Percentiles rank a stretch among this genome's conserved stretches.
Evolutionary conservation across 768 basidiomycete species (phyloP).

Genomic region (Trametes cubensis): DNA sequence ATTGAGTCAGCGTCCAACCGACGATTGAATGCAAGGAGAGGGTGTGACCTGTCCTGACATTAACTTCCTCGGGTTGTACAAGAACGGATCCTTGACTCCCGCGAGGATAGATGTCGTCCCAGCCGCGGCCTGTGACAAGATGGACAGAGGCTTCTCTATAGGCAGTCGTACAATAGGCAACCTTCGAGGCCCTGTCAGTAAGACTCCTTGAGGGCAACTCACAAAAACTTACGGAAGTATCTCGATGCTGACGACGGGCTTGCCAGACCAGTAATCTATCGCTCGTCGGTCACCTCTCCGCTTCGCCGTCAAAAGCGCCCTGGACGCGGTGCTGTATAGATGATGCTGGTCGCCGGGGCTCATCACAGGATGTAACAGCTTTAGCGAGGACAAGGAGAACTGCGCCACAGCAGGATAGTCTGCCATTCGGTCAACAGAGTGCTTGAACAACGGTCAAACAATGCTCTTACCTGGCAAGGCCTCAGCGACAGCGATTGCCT

Average conservation of each 20-base stretch:
- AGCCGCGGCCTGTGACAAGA: constrained; percentile 46
- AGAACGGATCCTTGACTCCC: constrained; percentile 75
- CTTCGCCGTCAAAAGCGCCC: constrained; percentile 73
- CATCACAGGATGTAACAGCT: constrained; percentile 68
- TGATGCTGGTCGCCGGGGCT: constrained; percentile 78
- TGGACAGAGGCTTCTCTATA: constrained; percentile 67
- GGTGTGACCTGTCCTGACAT: constrained; percentile 56
- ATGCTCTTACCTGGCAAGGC: constrained; percentile 77
- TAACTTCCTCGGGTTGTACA: constrained; percentile 86
- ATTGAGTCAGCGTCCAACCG: background rate
- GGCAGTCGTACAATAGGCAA: constrained; percentile 71
- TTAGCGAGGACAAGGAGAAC: constrained; percentile 87
- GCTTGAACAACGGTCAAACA: background rate
- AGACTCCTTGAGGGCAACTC: constrained; percentile 16
- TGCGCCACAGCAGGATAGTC: constrained; percentile 86
- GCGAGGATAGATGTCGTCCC: constrained; percentile 49
- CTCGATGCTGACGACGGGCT: constrained; percentile 77
- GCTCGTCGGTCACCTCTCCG: constrained; percentile 73
- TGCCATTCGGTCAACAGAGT: constrained; percentile 33
- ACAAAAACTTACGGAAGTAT: constrained; percentile 65
- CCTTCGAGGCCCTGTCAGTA: constrained; percentile 41
- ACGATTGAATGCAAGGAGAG: background rate
- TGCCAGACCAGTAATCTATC: constrained; percentile 87
- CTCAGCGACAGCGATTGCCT: constrained; percentile 90
- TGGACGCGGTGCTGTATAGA: constrained; percentile 68